Conservation (phyloP, 805 yeast genomes). For the Grigorovia transvaalensis region DNA sequence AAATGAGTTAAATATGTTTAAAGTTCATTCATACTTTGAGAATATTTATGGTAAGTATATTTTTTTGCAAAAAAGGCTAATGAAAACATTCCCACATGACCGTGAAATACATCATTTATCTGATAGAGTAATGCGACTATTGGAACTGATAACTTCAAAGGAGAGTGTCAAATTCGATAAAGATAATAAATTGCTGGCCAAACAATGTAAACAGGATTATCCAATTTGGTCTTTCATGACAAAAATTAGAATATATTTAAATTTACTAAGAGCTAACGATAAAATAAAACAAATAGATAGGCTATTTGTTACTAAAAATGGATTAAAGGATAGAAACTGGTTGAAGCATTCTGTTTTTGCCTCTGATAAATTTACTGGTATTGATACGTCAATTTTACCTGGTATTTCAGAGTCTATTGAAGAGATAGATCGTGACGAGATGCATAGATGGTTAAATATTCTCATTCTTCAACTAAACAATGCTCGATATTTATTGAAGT, state of each 20-base stretch:
- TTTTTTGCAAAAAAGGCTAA: constrained; percentile 15
- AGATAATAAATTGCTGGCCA: constrained; percentile 37
- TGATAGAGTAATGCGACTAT: constrained; percentile 3
- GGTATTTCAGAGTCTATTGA: constrained; percentile 47
- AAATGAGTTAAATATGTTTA: constrained; percentile 43
- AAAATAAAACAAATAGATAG: constrained; percentile 47
- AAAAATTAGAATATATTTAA: constrained; percentile 50
- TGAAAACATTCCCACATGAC: constrained; percentile 15
- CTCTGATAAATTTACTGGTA: constrained; percentile 44
- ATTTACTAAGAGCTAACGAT: constrained; percentile 43
- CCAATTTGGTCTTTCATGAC: constrained; percentile 65
- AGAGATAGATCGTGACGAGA: constrained; percentile 35
- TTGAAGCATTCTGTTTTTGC: constrained; percentile 56
- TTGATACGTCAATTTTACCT: constrained; percentile 44
- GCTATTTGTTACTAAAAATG: constrained; percentile 38
- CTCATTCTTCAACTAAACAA: constrained; percentile 28
- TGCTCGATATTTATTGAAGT: constrained; percentile 15
- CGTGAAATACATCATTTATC: constrained; percentile 8
- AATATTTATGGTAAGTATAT: constrained; percentile 33
- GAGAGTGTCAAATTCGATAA: constrained; percentile 38
- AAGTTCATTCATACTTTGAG: constrained; percentile 38
- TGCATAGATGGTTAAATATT: constrained; percentile 36
- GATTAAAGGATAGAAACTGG: constrained; percentile 45
- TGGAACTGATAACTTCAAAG: constrained; percentile 5
- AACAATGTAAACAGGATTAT: constrained; percentile 48